Evolutionary conservation across 2,329 filamentous ascomycete genomes (phyloP).

Genomic region (Xylaria sp.): DNA sequence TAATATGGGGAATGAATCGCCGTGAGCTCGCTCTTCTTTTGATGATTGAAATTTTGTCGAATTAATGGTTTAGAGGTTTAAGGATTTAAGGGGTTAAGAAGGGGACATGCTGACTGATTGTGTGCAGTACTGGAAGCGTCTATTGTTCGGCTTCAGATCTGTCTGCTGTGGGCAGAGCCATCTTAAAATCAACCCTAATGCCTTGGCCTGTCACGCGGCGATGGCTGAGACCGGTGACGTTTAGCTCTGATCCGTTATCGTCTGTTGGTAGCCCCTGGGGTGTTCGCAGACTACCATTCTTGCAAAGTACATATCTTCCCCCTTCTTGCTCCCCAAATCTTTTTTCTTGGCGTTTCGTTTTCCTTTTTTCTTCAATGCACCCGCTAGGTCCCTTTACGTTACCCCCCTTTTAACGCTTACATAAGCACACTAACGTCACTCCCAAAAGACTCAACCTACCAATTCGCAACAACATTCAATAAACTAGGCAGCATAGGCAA

Average conservation of each 20-base stretch:
- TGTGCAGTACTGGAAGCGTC: slow-evolving; percentile 50
- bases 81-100: not conserved
- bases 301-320: slow-evolving; percentile 33
- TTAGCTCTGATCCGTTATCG: slow-evolving; percentile 48
- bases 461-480: slow-evolving; percentile 51
- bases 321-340: too few species aligned
- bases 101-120: not conserved
- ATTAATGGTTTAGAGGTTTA: not conserved
- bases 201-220: slow-evolving; percentile 49
- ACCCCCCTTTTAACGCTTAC: not conserved
- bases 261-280: slow-evolving; percentile 51
- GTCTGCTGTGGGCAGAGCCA: slow-evolving; percentile 48
- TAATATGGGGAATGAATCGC: slow-evolving; percentile 49
- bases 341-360: not conserved
- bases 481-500: slow-evolving; percentile 50
- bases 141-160: slow-evolving; percentile 50
- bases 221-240: slow-evolving; percentile 50
- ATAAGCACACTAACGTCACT: not conserved
- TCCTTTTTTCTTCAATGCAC: not conserved
- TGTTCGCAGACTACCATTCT: slow-evolving; percentile 46
- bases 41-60: not conserved
- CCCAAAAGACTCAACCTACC: slow-evolving; percentile 41
- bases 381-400: not conserved
- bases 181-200: slow-evolving; percentile 49
- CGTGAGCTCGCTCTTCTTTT: slow-evolving; percentile 38